Base-by-base conservation (phyloP, 2,329 filamentous ascomycete species). In the Balansia obtecta region DNA sequence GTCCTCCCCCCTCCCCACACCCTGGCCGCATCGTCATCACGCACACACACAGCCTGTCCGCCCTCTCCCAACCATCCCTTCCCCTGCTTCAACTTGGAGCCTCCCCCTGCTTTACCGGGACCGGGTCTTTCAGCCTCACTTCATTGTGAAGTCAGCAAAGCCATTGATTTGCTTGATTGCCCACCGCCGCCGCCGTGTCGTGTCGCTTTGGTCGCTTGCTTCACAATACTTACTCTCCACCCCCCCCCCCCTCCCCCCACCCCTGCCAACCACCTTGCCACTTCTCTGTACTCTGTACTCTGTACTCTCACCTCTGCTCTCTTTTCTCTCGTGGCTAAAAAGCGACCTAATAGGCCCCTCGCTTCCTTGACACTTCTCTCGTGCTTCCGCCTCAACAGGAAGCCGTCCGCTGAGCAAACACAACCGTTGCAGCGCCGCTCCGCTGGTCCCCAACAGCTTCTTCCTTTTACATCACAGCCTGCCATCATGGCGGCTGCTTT, bases 401-500 rank as follows among this genome's bases (percentile, higher is more conserved):
- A 10, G 13, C 18, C 15, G 6, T 32, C 20, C 8, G 27, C 11
- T 15, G 12, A 38, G 32, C 46, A n/a, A n/a, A 16, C 7, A 1
- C 27, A 10, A 4, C 15, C 4, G 20, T 22, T 12, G n/a, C 45
- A 3, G 32, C 10, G 27, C 11, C 30, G 16, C 18, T 43, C 30
- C 44, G 39, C 47, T 38, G 16, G 16, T 49, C 46, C 10, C 16
- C 38, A 33, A 41, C 40, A 13, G n/a, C 27, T 42, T n/a, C 27
- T 45, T 34, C 7, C 34, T 48, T 27, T 27, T 22, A n/a, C 18
- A 41, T 38, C 38, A 22, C 15, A 18, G 32, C 27, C 32, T 48
- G 49, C 49, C 52, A 49, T 52, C 52, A 75, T 75, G 73, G 72
- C 73, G 57, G 68, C 71, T 52, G 61, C 71, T 38, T 75, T 76